phyloP scores from a whole-genome alignment of 257 asterid genomes.

The Lantana camara region DNA sequence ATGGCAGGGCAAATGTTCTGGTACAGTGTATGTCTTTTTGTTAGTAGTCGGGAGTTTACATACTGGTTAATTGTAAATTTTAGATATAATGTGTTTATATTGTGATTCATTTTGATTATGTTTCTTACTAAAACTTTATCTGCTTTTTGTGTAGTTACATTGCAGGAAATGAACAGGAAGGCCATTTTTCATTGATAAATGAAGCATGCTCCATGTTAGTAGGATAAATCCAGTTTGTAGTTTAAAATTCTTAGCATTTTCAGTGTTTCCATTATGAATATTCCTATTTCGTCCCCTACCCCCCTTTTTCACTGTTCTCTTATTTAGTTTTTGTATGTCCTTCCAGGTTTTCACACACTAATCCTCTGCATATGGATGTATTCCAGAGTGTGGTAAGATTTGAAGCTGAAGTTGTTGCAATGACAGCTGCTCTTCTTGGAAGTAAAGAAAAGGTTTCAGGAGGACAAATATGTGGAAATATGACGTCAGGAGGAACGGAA shows the following conservation, averaged over 20 bases:
- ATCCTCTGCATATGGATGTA: slow-evolving; percentile 93
- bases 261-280: not conserved
- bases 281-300: no score
- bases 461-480: slow-evolving; percentile 92
- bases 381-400: slow-evolving; percentile 90
- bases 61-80: slow-evolving; percentile 9
- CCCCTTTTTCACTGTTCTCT: not conserved
- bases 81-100: slow-evolving; percentile 1
- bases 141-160: slow-evolving; percentile 67
- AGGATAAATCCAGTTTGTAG: slow-evolving; percentile 18
- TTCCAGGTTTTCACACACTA: slow-evolving; percentile 96
- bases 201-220: slow-evolving; percentile 99
- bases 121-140: slow-evolving; percentile 27
- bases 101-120: slow-evolving; percentile 12
- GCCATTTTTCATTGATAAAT: slow-evolving; percentile 88
- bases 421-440: slow-evolving; percentile 96
- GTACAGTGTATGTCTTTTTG: slow-evolving; percentile 87
- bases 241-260: slow-evolving; percentile 7
- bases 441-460: slow-evolving; percentile 81
- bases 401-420: slow-evolving; percentile 91
- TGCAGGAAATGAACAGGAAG: slow-evolving; percentile 89
- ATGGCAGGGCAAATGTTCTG: slow-evolving; percentile 99
- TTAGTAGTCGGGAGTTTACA: slow-evolving; percentile 14
- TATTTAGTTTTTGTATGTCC: slow-evolving; percentile 1
- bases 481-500: slow-evolving; percentile 99